Percentiles rank a stretch among this genome's conserved stretches.
These are phyloP conservation scores for Bathelium albidoporum DNA, from an alignment of 495 filamentous ascomycete genomes.

Conservation along the genomic window DNA sequence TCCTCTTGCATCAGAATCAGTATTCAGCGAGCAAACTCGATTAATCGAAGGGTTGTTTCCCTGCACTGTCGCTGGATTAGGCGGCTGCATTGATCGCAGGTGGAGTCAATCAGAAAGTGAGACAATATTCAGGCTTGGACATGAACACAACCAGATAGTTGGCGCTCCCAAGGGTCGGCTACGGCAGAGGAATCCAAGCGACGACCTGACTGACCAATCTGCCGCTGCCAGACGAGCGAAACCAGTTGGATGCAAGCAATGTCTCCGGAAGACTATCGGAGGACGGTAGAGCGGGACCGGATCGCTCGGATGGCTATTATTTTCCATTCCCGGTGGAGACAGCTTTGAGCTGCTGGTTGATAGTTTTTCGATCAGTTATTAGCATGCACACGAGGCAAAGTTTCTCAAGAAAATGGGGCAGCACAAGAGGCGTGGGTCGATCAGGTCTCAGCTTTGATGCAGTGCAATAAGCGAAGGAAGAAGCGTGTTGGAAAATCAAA, in stretches of 20 bases:
- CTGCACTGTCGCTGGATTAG: too few relatives aligned
- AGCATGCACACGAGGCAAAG: background rate
- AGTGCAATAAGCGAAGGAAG: background rate
- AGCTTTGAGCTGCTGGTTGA: background rate
- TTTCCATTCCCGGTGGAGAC: background rate
- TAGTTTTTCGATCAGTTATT: background rate
- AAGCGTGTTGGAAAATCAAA: background rate
- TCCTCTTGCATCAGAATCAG: too few relatives aligned
- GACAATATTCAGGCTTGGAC: background rate
- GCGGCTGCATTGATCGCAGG: too few relatives aligned
- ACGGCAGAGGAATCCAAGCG: background rate
- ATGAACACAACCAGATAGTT: background rate
- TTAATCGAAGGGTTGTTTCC: too few relatives aligned
- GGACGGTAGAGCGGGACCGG: too few relatives aligned
- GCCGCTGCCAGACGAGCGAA: too few relatives aligned
- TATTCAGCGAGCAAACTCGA: too few relatives aligned
- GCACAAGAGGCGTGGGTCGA: background rate
- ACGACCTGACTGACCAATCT: background rate
- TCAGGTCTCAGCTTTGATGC: background rate
- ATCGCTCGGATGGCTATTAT: too few relatives aligned
- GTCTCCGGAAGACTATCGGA: too few relatives aligned
- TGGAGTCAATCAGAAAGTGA: too few relatives aligned
- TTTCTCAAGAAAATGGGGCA: background rate
- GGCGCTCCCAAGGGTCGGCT: background rate
- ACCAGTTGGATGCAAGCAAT: too few relatives aligned